Conservation (phyloP, 2,329 filamentous ascomycete genomes). For the Aspergillus sp. region DNA sequence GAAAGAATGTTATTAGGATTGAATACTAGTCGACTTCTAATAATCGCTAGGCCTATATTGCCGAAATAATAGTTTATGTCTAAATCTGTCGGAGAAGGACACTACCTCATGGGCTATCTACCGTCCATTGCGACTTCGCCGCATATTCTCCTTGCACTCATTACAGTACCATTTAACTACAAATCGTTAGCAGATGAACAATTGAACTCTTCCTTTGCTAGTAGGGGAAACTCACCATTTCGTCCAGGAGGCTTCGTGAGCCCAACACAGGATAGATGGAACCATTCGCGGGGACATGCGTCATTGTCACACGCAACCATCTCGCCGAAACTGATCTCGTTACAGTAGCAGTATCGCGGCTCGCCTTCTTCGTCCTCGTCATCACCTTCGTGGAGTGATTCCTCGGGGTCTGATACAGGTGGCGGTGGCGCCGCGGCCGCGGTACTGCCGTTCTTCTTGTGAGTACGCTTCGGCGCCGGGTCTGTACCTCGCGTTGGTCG, state of each 20-base stretch:
- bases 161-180: conserved; percentile 82
- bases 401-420: conserved; percentile 41
- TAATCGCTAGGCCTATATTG: neutral
- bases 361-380: conserved; percentile 69
- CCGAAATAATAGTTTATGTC: neutral
- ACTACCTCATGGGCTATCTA: conserved; percentile 8
- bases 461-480: conserved; percentile 34
- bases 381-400: conserved; percentile 50
- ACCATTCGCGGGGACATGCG: conserved; percentile 75
- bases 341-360: conserved; percentile 76
- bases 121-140: conserved; percentile 50
- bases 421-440: conserved; percentile 25
- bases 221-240: conserved; percentile 59
- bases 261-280: conserved; percentile 79
- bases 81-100: neutral
- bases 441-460: conserved; percentile 32
- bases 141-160: conserved; percentile 69
- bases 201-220: neutral
- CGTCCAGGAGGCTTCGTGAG: conserved; percentile 74
- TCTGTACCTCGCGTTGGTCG: conserved; percentile 39
- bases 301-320: conserved; percentile 81
- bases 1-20: neutral
- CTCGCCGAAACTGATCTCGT: conserved; percentile 76
- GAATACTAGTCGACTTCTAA: neutral
- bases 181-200: conserved; percentile 20